A percentile compares a stretch with the other conserved stretches of the same genome.
Conservation (phyloP, 2,329 filamentous ascomycete genomes). For the Allantophomopsis lycopodina region DNA sequence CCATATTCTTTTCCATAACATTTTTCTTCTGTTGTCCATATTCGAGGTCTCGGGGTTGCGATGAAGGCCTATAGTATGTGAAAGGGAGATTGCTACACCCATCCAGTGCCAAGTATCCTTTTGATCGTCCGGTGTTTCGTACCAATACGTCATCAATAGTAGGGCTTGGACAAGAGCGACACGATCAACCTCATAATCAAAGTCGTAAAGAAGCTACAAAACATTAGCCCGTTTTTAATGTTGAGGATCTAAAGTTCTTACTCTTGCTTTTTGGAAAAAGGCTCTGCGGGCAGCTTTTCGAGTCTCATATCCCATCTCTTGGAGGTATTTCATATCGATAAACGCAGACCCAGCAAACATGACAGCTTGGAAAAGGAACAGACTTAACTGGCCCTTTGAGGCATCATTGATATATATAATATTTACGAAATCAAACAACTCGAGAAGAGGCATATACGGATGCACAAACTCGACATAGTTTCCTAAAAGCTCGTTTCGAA, state of each 20-base stretch:
- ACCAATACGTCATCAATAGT: slow-evolving; percentile 93
- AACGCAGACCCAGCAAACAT: slow-evolving; percentile 91
- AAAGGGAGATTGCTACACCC: slow-evolving; percentile 85
- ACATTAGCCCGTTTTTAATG: slow-evolving; percentile 5
- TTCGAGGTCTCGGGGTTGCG: slow-evolving; percentile 69
- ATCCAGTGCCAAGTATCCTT: slow-evolving; percentile 99
- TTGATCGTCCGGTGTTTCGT: slow-evolving; percentile 90
- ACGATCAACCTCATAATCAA: slow-evolving; percentile 86
- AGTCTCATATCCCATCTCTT: slow-evolving; percentile 61
- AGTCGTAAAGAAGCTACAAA: slow-evolving; percentile 70
- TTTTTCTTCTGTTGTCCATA: slow-evolving; percentile 61
- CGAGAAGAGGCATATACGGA: slow-evolving; percentile 84
- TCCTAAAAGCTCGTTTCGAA: slow-evolving; percentile 72
- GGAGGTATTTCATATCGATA: slow-evolving; percentile 66
- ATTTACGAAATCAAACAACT: slow-evolving; percentile 44
- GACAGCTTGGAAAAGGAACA: slow-evolving; percentile 83
- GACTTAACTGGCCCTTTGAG: slow-evolving; percentile 57
- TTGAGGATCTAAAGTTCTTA: slow-evolving; percentile 27
- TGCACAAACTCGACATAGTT: slow-evolving; percentile 84
- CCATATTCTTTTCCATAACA: slow-evolving; percentile 91
- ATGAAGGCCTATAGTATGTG: slow-evolving; percentile 86
- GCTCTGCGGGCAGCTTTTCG: slow-evolving; percentile 74
- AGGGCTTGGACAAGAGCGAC: slow-evolving; percentile 80
- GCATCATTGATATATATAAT: slow-evolving; percentile 55
- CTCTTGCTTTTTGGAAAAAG: slow-evolving; percentile 80